A percentile compares a stretch with the other conserved stretches of the same genome.
Conservation (phyloP, 1,284 basidiomycete species). For the Neonothopanus nambi region DNA sequence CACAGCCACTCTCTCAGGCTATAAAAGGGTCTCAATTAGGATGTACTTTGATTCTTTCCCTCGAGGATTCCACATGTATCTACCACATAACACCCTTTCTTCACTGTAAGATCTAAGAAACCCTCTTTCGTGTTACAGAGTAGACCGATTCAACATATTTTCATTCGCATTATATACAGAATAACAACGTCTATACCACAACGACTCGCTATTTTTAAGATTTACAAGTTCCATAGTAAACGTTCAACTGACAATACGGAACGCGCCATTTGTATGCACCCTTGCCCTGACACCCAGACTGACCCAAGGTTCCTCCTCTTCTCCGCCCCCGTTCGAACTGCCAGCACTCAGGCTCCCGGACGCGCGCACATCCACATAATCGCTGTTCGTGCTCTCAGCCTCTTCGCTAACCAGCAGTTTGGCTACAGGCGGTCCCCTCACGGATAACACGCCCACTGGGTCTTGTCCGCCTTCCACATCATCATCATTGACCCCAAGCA, state of each 20-base stretch:
- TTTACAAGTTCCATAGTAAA: neutral
- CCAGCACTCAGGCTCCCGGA: constrained; percentile 22
- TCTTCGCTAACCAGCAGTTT: constrained; percentile 42
- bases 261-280: constrained; percentile 65
- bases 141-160: too few relatives aligned
- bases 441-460: constrained; percentile 48
- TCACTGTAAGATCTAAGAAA: too few relatives aligned
- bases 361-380: constrained; percentile 34
- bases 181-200: constrained; percentile 18
- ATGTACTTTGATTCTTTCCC: neutral
- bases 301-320: constrained; percentile 49
- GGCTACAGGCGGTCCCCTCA: constrained; percentile 59
- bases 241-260: constrained; percentile 26
- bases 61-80: too few relatives aligned
- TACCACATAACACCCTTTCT: too few relatives aligned
- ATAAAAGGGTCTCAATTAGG: neutral
- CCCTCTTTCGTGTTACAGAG: too few relatives aligned
- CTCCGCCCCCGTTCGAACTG: constrained; percentile 19
- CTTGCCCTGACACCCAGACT: constrained; percentile 44
- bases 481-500: constrained; percentile 61
- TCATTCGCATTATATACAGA: neutral
- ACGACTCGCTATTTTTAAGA: too few relatives aligned
- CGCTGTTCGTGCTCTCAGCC: constrained; percentile 3
- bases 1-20: constrained; percentile 17
- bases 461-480: constrained; percentile 61